These are phyloP conservation scores for Luzula sylvatica DNA, from an alignment of 176 grass and related monocot species.

Conservation along the genomic window DNA sequence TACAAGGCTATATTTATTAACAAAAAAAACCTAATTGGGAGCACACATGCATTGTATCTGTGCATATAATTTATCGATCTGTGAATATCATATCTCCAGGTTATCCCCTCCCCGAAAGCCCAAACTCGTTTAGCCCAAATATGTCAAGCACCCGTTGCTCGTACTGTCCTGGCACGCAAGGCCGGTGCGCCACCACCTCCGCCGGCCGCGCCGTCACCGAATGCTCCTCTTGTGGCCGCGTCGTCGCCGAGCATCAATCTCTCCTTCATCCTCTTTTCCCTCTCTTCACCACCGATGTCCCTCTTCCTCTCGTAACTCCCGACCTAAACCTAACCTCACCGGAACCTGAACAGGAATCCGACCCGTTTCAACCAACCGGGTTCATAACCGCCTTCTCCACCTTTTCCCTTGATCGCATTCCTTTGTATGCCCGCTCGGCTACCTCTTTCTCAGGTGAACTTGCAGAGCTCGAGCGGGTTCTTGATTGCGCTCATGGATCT, in stretches of 20 bases:
- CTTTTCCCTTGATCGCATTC: constrained; percentile 77
- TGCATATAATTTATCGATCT: too few relatives aligned
- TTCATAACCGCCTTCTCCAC: constrained; percentile 94
- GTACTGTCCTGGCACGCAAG: constrained; percentile 48
- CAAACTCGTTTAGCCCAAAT: too few relatives aligned
- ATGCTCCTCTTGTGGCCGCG: constrained; percentile 74
- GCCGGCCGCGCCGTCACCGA: constrained; percentile 51
- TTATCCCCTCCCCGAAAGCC: too few relatives aligned
- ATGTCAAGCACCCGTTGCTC: constrained; percentile 54
- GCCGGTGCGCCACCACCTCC: constrained; percentile 53
- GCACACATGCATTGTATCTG: too few relatives aligned
- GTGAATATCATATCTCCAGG: too few relatives aligned
- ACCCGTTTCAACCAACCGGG: constrained; percentile 79
- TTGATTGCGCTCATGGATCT: constrained; percentile 36
- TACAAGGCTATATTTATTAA: too few relatives aligned
- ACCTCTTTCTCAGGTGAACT: constrained; percentile 88
- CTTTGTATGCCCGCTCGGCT: constrained; percentile 66
- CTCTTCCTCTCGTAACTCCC: constrained; percentile 74
- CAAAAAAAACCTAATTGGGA: too few relatives aligned
- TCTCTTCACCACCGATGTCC: constrained; percentile 46
- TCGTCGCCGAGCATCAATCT: constrained; percentile 63
- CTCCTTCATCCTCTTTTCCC: constrained; percentile 80
- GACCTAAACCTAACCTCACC: constrained; percentile 39
- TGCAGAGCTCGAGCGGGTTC: constrained; percentile 85
- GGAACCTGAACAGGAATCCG: constrained; percentile 21